A percentile compares a stretch with the other conserved stretches of the same genome.
phyloP scores from a whole-genome alignment of 495 filamentous ascomycete genomes.

The Astrothelium subdiscretum region DNA sequence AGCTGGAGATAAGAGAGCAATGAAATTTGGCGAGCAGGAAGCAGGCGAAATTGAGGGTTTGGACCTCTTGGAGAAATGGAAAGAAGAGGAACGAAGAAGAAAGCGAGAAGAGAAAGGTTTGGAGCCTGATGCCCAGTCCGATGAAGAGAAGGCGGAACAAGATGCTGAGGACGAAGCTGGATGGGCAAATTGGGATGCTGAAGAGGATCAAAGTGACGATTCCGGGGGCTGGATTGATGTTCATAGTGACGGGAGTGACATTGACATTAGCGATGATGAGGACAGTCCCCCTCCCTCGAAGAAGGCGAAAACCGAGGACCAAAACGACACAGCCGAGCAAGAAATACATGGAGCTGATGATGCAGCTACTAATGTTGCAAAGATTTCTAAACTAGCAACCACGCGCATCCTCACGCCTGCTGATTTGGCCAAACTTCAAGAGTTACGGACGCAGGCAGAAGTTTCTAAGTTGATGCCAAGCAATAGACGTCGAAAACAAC shows the following conservation, averaged over 20 bases:
- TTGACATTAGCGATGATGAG: constrained; percentile 56
- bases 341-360: constrained; percentile 14
- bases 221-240: constrained; percentile 91
- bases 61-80: constrained; percentile 85
- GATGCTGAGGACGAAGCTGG: constrained; percentile 49
- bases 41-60: constrained; percentile 81
- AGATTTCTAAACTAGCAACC: constrained; percentile 61
- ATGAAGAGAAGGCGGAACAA: constrained; percentile 41
- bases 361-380: constrained; percentile 26
- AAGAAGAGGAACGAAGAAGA: constrained; percentile 71
- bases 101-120: constrained; percentile 56
- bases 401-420: constrained; percentile 83
- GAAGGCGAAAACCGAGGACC: constrained; percentile 33
- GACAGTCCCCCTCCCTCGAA: constrained; percentile 49
- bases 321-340: constrained; percentile 19
- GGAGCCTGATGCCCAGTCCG: constrained; percentile 41
- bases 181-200: constrained; percentile 77
- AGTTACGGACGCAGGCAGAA: constrained; percentile 62
- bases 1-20: constrained; percentile 54
- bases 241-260: constrained; percentile 63
- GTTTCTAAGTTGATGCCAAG: constrained; percentile 48
- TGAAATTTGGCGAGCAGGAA: constrained; percentile 69
- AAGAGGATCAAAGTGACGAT: constrained; percentile 61
- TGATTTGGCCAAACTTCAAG: constrained; percentile 82
- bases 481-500: constrained; percentile 18